phyloP scores from a whole-genome alignment of 108 stramenopile genomes.

The Skeletonema menzelii region DNA sequence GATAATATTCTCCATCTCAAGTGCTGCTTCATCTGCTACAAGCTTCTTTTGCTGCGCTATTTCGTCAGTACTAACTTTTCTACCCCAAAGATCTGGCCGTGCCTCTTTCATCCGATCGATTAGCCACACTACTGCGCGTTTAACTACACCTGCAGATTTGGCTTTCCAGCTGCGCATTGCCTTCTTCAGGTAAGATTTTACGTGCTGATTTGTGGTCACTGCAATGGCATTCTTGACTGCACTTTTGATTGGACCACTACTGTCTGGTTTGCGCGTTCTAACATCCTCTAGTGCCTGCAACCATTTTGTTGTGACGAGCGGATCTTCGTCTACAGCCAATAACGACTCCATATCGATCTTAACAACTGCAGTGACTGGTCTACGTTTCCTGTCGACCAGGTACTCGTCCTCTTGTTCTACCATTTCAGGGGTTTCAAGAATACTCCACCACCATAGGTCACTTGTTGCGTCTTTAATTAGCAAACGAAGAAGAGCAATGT shows the following conservation, averaged over 20 bases:
- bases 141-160: constrained; percentile 65
- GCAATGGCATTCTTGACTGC: constrained; percentile 61
- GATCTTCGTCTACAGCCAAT: constrained; percentile 73
- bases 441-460: constrained; percentile 91
- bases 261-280: constrained; percentile 49
- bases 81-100: constrained; percentile 67
- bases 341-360: constrained; percentile 82
- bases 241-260: constrained; percentile 51
- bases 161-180: constrained; percentile 63
- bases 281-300: constrained; percentile 66
- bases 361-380: constrained; percentile 55
- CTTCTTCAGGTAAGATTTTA: constrained; percentile 73
- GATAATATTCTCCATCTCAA: constrained; percentile 68
- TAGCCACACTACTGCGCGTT: constrained; percentile 79
- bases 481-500: constrained; percentile 73
- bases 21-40: constrained; percentile 68
- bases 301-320: constrained; percentile 77
- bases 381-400: constrained; percentile 51
- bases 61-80: constrained; percentile 40
- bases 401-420: constrained; percentile 60
- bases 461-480: constrained; percentile 67
- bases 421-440: constrained; percentile 76
- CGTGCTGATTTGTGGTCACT: constrained; percentile 66
- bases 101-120: constrained; percentile 72
- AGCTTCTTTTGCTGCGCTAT: constrained; percentile 56